Evolutionary conservation across 1,284 basidiomycete genomes (phyloP).

Genomic region (Cerioporus squamosus): DNA sequence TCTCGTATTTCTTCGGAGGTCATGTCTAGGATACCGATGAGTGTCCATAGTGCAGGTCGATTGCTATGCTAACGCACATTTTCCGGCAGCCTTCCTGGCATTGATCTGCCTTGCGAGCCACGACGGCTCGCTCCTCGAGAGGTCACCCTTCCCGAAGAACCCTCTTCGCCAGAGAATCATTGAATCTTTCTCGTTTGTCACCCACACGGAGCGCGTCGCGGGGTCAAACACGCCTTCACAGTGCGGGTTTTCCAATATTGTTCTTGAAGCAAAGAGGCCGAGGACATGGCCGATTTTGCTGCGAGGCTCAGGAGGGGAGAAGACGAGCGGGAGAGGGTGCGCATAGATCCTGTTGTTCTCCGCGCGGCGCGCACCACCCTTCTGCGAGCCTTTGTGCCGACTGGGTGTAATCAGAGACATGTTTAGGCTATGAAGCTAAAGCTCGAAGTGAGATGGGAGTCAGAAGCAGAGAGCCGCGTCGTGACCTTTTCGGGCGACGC

Average conservation of each 20-base stretch:
- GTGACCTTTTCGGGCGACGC: slow-evolving; percentile 10
- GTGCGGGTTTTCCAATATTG: slow-evolving; percentile 59
- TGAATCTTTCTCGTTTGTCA: slow-evolving; percentile 64
- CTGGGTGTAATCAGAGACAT: slow-evolving; percentile 55
- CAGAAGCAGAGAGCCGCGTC: background rate
- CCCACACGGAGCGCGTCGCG: slow-evolving; percentile 81
- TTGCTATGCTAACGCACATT: slow-evolving; percentile 47
- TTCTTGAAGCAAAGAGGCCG: slow-evolving; percentile 55
- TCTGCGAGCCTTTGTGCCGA: slow-evolving; percentile 41
- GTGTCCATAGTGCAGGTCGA: background rate
- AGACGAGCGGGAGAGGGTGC: slow-evolving; percentile 64
- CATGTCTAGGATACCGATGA: slow-evolving; percentile 45
- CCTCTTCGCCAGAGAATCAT: slow-evolving; percentile 85
- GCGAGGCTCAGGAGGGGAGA: slow-evolving; percentile 45
- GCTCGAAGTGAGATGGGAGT: background rate
- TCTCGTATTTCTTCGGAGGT: slow-evolving; percentile 90
- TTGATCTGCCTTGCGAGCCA: slow-evolving; percentile 85
- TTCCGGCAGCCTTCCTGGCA: slow-evolving; percentile 54
- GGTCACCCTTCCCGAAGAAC: slow-evolving; percentile 96
- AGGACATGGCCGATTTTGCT: slow-evolving; percentile 45
- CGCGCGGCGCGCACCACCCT: slow-evolving; percentile 55
- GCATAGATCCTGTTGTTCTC: slow-evolving; percentile 73
- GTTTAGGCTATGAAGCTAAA: background rate
- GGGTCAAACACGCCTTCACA: slow-evolving; percentile 76
- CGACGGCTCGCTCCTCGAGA: slow-evolving; percentile 93